Conservation (phyloP, 345 rosid genomes). For the Noccaea bulbosa region DNA sequence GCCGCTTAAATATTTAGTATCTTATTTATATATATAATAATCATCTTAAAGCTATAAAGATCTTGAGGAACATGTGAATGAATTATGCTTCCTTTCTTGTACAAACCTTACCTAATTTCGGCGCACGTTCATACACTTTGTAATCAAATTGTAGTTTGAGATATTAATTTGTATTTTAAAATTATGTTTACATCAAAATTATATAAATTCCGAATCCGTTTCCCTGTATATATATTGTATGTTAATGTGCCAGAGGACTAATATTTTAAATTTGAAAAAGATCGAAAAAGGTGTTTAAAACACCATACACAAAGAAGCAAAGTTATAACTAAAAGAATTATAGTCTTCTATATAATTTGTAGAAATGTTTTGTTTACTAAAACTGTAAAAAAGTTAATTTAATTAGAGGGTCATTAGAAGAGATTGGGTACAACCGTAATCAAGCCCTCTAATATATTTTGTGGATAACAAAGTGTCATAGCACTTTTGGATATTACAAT, state of each 20-base stretch:
- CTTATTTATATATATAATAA: neutral
- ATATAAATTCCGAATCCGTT: neutral
- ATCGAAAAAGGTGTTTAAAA: neutral
- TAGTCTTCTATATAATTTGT: neutral
- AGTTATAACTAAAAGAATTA: neutral
- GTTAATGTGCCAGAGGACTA: neutral
- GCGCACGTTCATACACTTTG: conserved; percentile 37
- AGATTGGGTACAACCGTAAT: neutral
- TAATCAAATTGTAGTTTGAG: conserved; percentile 33
- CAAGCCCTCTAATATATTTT: neutral
- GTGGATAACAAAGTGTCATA: neutral
- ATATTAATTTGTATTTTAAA: neutral
- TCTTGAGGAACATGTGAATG: conserved; percentile 28
- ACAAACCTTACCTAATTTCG: conserved; percentile 30
- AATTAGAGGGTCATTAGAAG: neutral
- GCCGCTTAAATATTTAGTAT: conserved; percentile 5
- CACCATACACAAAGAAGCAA: neutral
- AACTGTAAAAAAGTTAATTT: neutral
- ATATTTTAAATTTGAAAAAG: neutral
- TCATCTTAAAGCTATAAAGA: conserved; percentile 31
- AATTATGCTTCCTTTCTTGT: conserved; percentile 32
- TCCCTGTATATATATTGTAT: neutral
- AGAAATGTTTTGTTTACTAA: neutral
- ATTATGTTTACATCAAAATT: neutral
- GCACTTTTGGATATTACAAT: no score